Conservation (phyloP, 805 yeast genomes). For the Wickerhamiella spandovensis region DNA sequence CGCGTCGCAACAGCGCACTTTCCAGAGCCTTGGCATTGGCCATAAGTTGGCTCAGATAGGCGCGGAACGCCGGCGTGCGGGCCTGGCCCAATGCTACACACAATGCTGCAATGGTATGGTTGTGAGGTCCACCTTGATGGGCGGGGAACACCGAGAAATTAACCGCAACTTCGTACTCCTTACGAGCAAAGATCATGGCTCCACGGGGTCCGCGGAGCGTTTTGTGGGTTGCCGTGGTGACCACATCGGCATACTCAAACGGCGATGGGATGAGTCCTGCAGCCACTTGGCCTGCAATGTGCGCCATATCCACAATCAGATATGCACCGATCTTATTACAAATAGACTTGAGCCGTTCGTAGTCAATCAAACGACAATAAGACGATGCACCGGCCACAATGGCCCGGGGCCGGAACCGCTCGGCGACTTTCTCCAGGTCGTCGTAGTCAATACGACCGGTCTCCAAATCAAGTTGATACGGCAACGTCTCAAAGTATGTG, state of each 20-base stretch:
- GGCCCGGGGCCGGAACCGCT: conserved; percentile 86
- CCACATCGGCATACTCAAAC: conserved; percentile 92
- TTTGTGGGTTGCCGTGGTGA: conserved; percentile 97
- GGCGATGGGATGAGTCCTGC: conserved; percentile 94
- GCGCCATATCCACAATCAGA: conserved; percentile 95
- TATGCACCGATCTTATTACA: conserved; percentile 96
- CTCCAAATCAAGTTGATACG: conserved; percentile 80
- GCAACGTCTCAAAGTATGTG: conserved; percentile 95
- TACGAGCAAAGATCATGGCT: conserved; percentile 97
- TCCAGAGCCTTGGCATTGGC: conserved; percentile 79
- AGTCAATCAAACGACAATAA: conserved; percentile 89
- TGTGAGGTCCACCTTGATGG: conserved; percentile 99
- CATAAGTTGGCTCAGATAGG: conserved; percentile 77
- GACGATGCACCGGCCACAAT: conserved; percentile 98
- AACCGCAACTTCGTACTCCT: conserved; percentile 86
- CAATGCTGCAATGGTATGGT: conserved; percentile 94
- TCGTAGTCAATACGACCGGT: conserved; percentile 96
- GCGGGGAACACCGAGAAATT: conserved; percentile 99
- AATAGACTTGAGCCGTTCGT: conserved; percentile 85
- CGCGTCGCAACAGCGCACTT: conserved; percentile 49
- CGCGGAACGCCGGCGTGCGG: conserved; percentile 73
- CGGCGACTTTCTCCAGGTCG: conserved; percentile 78
- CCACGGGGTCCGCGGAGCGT: conserved; percentile 99
- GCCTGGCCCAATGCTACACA: conserved; percentile 97
- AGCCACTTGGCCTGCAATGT: conserved; percentile 88